These are phyloP conservation scores for Castanea mollissima DNA, from an alignment of 306 rosid species.

Conservation along the genomic window DNA sequence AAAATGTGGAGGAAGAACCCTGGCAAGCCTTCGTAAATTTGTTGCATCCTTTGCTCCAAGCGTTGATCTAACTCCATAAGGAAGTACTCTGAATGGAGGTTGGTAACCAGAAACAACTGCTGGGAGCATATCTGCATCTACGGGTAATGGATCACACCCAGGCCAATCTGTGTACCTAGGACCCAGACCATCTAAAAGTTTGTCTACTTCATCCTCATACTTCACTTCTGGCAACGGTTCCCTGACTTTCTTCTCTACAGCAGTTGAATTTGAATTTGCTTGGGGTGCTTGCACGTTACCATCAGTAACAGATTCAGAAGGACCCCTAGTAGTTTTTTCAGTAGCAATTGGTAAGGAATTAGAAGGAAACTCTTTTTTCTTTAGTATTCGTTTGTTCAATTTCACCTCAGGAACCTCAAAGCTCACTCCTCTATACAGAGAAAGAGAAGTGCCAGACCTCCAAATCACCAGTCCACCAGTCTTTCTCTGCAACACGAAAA, in stretches of 20 bases:
- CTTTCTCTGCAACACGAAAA: conserved; percentile 62
- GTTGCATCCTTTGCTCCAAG: conserved; percentile 84
- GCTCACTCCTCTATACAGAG: conserved; percentile 94
- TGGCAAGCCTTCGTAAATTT: conserved; percentile 72
- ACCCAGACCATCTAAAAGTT: conserved; percentile 73
- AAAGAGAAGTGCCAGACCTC: conserved; percentile 95
- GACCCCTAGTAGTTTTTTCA: conserved; percentile 15
- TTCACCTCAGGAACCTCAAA: conserved; percentile 68
- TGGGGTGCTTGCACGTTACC: conserved; percentile 19
- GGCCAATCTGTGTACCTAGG: conserved; percentile 92
- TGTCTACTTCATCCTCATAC: conserved; percentile 82
- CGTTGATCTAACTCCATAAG: conserved; percentile 75
- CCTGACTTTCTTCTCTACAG: conserved; percentile 32
- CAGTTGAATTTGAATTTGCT: conserved; percentile 36
- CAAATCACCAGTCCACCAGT: conserved; percentile 97
- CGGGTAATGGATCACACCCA: conserved; percentile 85
- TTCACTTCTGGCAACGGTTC: conserved; percentile 42
- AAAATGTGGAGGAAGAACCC: conserved; percentile 98
- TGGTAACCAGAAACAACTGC: conserved; percentile 67
- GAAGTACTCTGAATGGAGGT: conserved; percentile 95
- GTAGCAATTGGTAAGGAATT: conserved; percentile 36
- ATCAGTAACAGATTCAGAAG: conserved; percentile 40
- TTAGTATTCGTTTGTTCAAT: conserved; percentile 48
- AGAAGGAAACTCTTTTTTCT: conserved; percentile 39
- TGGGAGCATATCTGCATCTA: conserved; percentile 88